Evolutionary conservation across 2,329 filamentous ascomycete species (phyloP).

Genomic region (Dryadomyces quercivorus): DNA sequence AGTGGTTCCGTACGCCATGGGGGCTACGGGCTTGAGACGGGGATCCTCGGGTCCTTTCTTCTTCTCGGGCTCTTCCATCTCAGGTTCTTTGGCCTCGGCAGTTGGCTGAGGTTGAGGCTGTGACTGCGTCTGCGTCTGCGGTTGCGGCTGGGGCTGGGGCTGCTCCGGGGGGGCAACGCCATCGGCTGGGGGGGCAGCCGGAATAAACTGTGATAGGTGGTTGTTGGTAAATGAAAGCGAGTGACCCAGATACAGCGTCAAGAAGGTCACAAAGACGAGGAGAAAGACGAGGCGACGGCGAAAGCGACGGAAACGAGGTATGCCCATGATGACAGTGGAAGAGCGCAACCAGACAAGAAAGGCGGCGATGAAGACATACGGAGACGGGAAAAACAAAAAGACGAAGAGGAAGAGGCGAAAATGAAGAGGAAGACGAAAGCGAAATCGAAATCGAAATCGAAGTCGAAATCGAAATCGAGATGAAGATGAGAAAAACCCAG

Average conservation of each 20-base stretch:
- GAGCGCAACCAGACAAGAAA: not conserved
- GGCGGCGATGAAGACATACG: not conserved
- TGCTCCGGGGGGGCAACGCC: not conserved
- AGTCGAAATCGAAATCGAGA: not conserved
- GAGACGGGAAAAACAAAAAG: not conserved
- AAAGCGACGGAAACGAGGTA: constrained; percentile 5
- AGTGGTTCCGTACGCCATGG: constrained; percentile 23
- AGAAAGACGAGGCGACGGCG: constrained; percentile 7
- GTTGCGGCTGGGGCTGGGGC: not conserved
- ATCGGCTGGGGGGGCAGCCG: constrained; percentile 3
- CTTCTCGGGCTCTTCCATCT: not conserved
- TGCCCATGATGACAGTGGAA: not conserved
- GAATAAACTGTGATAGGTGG: not conserved
- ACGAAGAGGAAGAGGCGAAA: not conserved
- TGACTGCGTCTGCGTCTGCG: not conserved
- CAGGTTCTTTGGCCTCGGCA: not conserved
- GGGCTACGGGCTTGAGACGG: constrained; percentile 1
- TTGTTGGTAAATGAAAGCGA: not conserved
- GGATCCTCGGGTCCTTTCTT: not conserved
- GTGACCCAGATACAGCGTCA: constrained; percentile 5
- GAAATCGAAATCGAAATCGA: not conserved
- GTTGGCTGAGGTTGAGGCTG: not conserved
- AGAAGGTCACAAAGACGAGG: not conserved
- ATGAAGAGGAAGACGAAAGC: not conserved
- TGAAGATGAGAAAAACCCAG: no score